These are phyloP conservation scores for Neoarthrinium moseri DNA, from an alignment of 2,329 filamentous ascomycete species.

Conservation along the genomic window DNA sequence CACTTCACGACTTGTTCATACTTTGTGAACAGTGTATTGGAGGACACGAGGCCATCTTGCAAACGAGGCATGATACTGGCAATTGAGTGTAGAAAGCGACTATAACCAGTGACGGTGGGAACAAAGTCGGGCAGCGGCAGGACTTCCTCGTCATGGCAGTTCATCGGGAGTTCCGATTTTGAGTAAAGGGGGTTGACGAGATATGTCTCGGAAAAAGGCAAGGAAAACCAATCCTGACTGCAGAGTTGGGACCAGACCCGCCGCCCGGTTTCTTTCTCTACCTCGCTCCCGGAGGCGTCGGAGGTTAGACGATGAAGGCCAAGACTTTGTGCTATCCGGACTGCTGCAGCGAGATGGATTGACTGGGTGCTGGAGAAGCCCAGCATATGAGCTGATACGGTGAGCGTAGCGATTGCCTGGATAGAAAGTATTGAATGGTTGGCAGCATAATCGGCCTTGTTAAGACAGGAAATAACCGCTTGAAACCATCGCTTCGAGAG, in stretches of 20 bases:
- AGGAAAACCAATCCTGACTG: conserved; percentile 35
- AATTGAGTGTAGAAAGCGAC: conserved; percentile 27
- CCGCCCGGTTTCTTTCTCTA: conserved; percentile 29
- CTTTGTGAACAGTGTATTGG: conserved; percentile 31
- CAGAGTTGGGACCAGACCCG: conserved; percentile 35
- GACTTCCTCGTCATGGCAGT: conserved; percentile 33
- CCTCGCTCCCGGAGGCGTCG: conserved; percentile 14
- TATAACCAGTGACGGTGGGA: conserved; percentile 25
- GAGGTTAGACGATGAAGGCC: conserved; percentile 39
- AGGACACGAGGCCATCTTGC: conserved; percentile 29
- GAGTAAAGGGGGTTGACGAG: conserved; percentile 34
- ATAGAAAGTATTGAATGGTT: conserved; percentile 40
- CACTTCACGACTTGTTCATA: conserved; percentile 33
- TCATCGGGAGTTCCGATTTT: conserved; percentile 29
- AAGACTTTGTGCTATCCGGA: conserved; percentile 45
- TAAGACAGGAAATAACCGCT: conserved; percentile 41
- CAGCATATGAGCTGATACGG: conserved; percentile 47
- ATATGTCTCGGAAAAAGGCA: conserved; percentile 38
- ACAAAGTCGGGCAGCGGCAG: conserved; percentile 12
- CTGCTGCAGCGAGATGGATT: conserved; percentile 36
- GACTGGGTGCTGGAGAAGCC: conserved; percentile 45
- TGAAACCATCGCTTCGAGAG: conserved; percentile 44
- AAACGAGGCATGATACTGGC: conserved; percentile 32
- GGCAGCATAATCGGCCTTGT: conserved; percentile 43
- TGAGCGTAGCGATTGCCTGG: conserved; percentile 44